Percentiles rank a stretch among this genome's conserved stretches.
These are phyloP conservation scores for Neurospora sublineolata DNA, from an alignment of 495 filamentous ascomycete species.

Conservation along the genomic window DNA sequence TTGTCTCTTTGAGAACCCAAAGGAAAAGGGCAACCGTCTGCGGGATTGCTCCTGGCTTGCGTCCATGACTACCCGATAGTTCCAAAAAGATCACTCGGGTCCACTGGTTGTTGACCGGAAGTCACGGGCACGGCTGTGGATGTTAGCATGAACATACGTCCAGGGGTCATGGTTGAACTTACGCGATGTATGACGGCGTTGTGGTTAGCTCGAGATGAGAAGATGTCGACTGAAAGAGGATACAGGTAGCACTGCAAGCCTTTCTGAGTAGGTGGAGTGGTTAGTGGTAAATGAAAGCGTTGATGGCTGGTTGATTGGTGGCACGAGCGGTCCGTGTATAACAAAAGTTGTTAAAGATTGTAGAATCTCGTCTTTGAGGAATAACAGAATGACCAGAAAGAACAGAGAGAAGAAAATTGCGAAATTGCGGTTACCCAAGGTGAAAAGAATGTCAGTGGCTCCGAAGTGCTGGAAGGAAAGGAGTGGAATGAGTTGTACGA, in stretches of 20 bases:
- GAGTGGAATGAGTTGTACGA: conserved; percentile 33
- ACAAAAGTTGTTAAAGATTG: not conserved
- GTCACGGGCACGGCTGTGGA: conserved; percentile 12
- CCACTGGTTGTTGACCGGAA: conserved; percentile 28
- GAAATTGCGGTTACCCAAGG: not conserved
- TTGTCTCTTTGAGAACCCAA: conserved; percentile 10
- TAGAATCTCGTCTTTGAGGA: not conserved
- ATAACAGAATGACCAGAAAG: not conserved
- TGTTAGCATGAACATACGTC: conserved; percentile 26
- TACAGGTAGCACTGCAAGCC: not conserved
- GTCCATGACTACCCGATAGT: conserved; percentile 26
- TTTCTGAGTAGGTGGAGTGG: conserved; percentile 3
- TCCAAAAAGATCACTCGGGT: conserved; percentile 18
- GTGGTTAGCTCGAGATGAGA: not conserved
- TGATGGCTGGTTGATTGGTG: conserved; percentile 8
- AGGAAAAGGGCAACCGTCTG: not conserved
- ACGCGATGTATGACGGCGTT: not conserved
- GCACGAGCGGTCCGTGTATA: not conserved
- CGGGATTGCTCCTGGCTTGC: conserved; percentile 23
- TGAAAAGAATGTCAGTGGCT: conserved; percentile 12
- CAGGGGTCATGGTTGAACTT: not conserved
- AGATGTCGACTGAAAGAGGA: conserved; percentile 3
- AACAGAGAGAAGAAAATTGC: not conserved
- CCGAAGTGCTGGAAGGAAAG: conserved; percentile 21
- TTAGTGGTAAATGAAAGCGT: not conserved